Percentiles rank a stretch among this genome's conserved stretches.
Conservation (phyloP, 129 eudicot genomes). For the Arctium minus region DNA sequence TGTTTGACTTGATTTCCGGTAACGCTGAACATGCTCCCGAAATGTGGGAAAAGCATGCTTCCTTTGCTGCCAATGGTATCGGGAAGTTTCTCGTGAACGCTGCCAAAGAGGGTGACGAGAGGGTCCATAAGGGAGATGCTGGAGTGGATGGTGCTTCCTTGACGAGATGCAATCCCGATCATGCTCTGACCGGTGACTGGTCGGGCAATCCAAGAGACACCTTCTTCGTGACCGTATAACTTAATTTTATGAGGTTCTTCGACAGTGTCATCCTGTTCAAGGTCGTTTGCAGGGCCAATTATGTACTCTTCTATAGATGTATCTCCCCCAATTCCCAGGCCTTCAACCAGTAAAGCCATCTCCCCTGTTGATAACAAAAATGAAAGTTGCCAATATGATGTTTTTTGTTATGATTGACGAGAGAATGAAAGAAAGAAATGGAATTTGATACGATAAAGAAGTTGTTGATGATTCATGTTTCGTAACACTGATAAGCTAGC, state of each 20-base stretch:
- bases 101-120: constrained; percentile 78
- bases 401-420: not conserved
- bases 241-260: constrained; percentile 48
- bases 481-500: not conserved
- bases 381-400: not conserved
- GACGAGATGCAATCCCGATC: constrained; percentile 59
- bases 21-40: constrained; percentile 87
- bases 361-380: constrained; percentile 55
- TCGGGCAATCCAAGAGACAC: constrained; percentile 71
- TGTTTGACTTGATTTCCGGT: constrained; percentile 44
- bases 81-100: constrained; percentile 88
- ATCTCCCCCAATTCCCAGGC: constrained; percentile 75
- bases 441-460: not conserved
- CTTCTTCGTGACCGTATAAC: constrained; percentile 64
- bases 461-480: not conserved
- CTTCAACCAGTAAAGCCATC: constrained; percentile 89
- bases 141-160: constrained; percentile 50
- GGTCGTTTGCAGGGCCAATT: constrained; percentile 61
- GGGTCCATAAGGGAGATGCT: constrained; percentile 68
- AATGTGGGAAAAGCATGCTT: constrained; percentile 71
- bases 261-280: constrained; percentile 37
- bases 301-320: constrained; percentile 73
- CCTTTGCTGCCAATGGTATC: constrained; percentile 71
- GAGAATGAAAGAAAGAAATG: not conserved
- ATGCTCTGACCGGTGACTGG: constrained; percentile 62